Evolutionary conservation across 345 rosid genomes (phyloP).

Genomic region (Eucalyptus lansdowneana): DNA sequence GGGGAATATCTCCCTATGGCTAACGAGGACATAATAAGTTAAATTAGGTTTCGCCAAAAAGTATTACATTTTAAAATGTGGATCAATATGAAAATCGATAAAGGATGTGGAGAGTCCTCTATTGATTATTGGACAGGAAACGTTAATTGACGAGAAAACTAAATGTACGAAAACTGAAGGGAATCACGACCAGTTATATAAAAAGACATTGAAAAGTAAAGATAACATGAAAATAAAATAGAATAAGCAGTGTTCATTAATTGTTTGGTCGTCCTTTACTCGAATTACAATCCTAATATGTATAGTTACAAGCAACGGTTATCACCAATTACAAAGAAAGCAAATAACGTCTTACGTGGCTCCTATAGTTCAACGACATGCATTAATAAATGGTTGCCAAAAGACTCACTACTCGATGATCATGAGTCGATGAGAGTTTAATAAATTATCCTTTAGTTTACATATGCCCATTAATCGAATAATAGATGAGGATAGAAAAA

Average conservation of each 20-base stretch:
- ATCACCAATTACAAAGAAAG: background rate
- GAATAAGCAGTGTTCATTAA: background rate
- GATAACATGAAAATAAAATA: background rate
- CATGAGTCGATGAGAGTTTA: background rate
- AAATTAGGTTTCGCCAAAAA: background rate
- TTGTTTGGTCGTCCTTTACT: background rate
- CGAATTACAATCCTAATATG: background rate
- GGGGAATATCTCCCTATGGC: background rate
- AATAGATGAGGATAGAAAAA: background rate
- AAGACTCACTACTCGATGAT: background rate
- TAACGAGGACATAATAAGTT: background rate
- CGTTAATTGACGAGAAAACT: background rate
- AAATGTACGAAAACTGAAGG: background rate
- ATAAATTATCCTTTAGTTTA: too few species aligned
- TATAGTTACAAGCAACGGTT: background rate
- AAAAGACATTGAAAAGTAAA: background rate
- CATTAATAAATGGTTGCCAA: too few species aligned
- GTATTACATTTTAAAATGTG: background rate
- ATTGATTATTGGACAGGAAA: background rate
- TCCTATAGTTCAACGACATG: background rate
- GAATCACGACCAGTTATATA: background rate
- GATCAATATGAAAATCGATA: background rate
- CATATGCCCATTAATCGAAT: background rate
- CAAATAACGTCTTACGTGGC: background rate
- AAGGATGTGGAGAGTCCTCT: background rate